Conservation (phyloP, 1,284 basidiomycete species). For the Cryptococcus hybrid region DNA sequence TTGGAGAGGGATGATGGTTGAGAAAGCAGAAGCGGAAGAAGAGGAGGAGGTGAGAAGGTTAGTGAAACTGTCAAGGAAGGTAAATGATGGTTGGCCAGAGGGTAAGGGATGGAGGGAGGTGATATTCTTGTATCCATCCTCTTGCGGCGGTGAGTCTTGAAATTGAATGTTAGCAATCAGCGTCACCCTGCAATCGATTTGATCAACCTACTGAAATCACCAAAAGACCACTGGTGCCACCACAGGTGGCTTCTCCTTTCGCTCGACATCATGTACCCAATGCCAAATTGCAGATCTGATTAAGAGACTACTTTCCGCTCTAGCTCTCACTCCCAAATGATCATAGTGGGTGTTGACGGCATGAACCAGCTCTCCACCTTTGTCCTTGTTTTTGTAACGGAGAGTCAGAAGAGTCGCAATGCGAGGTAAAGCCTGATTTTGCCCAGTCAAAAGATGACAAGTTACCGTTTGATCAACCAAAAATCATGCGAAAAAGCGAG, state of each 20-base stretch:
- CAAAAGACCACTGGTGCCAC: conserved; percentile 28
- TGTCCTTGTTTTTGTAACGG: conserved; percentile 3
- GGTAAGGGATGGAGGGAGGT: conserved; percentile 27
- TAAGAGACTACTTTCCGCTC: conserved; percentile 38
- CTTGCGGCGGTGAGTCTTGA: conserved; percentile 36
- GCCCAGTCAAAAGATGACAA: background rate
- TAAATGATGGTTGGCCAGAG: conserved; percentile 20
- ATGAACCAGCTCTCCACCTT: conserved; percentile 26
- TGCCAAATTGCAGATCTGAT: conserved; percentile 31
- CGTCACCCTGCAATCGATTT: background rate
- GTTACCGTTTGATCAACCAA: background rate
- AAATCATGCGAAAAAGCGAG: conserved; percentile 11
- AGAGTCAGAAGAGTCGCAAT: conserved; percentile 46
- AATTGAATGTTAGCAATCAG: background rate
- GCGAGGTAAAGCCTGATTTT: conserved; percentile 31
- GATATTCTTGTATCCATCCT: conserved; percentile 46
- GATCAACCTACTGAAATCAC: conserved; percentile 43
- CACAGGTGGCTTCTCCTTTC: conserved; percentile 2
- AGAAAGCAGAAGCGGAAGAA: background rate
- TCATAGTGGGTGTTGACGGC: conserved; percentile 50
- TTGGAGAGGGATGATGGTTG: conserved; percentile 11
- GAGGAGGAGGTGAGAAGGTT: conserved; percentile 13
- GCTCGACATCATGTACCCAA: conserved; percentile 31
- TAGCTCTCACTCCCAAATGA: conserved; percentile 33
- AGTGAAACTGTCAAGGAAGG: conserved; percentile 36